Base-by-base conservation (phyloP, 495 filamentous ascomycete genomes). In the Aspergillus leporis region DNA sequence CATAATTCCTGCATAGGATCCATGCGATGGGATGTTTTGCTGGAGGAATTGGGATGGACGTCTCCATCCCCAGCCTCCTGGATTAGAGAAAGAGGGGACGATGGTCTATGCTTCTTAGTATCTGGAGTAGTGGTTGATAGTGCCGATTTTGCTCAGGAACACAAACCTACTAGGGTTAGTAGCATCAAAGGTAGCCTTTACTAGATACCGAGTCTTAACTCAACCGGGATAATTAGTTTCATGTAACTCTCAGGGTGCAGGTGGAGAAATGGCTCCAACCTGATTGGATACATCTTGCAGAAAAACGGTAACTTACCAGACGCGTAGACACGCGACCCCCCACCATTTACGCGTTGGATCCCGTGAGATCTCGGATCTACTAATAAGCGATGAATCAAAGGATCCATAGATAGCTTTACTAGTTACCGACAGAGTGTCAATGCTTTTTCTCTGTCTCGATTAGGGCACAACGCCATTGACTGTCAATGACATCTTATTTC, bases 251-350 rank as follows among this genome's bases (percentile, higher is more conserved):
- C 38, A 41, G 38, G 38, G 13, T n/a, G 38, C 38, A 19, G 51
- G 41, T 9, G n/a, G 34, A 30, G 13, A 18, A 5, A 25, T 32
- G 41, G n/a, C n/a, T 41, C 34, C 23, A 18, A 28, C 18, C 12
- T 58, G 47, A 55, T n/a, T 61, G 58, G 62, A 31, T 12, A 30
- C 16, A 41, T 5, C 1, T 18, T 22, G 55, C 16, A 41, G 32
- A 28, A 14, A 51, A 58, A 61, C 60, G 28, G 58, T 63, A 62
- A 53, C 23, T 47, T 61, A 63, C 61, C 53, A 61, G 32, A 58
- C 65, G 65, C 61, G 65, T 57, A 10, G 13, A 13, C 43, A 55
- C 65, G 65, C 65, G 65, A 47, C 45, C 19, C 60, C 61, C 61
- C 65, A 61, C 61, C 56, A 58, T 47, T 62, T 38, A 58, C 61